Evolutionary conservation across 192 early-diverging fungal genomes (phyloP), one percentile per base, ranked within the genome.

Genomic region (Pecoramyces ruminantium): DNA sequence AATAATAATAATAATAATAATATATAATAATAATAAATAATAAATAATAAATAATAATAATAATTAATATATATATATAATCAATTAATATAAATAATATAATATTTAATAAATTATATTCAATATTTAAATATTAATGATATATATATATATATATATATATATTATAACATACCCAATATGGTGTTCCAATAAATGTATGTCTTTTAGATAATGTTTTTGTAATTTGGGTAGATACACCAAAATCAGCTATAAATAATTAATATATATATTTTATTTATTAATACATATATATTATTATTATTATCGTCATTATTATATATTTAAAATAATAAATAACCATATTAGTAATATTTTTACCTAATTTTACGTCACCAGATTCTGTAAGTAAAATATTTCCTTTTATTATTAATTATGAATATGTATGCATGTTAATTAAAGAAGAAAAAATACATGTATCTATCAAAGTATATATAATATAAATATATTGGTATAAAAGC

Each of bases 331-430:
- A 13, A 14, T 30, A 82, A 78, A 13, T 29, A 14, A 13, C 82
- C 1, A 13, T 29, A 79, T 28, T 12, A 28, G 1, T 78, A 38
- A 18, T 13, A 29, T 29, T 30, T 34, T 12, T 84, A 83, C 83
- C 83, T 27, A 83, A 80, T 77, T 83, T 83, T 2, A 83, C 81
- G 21, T 85, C 83, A 18, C 83, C 83, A 15, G 29, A 27, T 30
- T 83, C 83, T 3, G 83, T 83, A 15, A 83, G 81, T 27, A 83
- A 77, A 18, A 83, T 83, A 28, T 83, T 83, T 17, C 83, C 82
- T 82, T 81, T 29, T 78, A n/a, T 38, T n/a, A 38, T 29, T 82
- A 12, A 17, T 28, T 21, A 79, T 78, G 9, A 18, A 14, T 17
- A 28, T 51, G 16, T 29, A 16, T 13, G 79, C 16, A 77, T 27